Percentiles rank a stretch among this genome's conserved stretches.
phyloP scores from a whole-genome alignment of 805 yeast species.

The Starmerella apis region DNA sequence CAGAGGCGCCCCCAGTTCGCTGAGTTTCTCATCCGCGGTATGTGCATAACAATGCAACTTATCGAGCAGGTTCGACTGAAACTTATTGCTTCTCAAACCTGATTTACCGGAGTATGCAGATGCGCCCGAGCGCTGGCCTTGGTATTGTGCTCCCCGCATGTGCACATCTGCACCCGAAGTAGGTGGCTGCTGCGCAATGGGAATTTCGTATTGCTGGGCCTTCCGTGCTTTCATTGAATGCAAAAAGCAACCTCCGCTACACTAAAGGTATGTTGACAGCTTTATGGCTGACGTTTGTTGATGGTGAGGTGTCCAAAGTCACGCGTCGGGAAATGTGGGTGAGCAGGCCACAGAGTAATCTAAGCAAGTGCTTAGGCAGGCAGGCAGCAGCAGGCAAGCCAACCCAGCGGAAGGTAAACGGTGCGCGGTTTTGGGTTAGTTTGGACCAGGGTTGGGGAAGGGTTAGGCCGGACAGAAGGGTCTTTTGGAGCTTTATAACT shows the following conservation, averaged over 20 bases:
- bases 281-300: neutral
- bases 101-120: neutral
- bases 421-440: neutral
- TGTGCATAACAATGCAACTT: constrained; percentile 23
- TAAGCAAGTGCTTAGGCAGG: neutral
- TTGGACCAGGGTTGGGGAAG: too few relatives aligned
- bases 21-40: constrained; percentile 29
- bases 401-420: too few relatives aligned
- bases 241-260: neutral
- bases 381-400: too few relatives aligned
- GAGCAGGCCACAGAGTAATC: neutral
- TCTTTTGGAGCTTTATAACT: too few relatives aligned
- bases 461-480: too few relatives aligned
- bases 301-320: constrained; percentile 1
- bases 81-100: neutral
- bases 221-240: constrained; percentile 2
- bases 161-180: neutral
- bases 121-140: neutral
- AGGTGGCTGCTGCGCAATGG: constrained; percentile 1
- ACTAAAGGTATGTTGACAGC: neutral
- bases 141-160: neutral
- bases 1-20: constrained; percentile 31
- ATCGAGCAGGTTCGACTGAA: constrained; percentile 12
- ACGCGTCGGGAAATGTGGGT: constrained; percentile 3
- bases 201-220: constrained; percentile 4